phyloP scores from a whole-genome alignment of 495 filamentous ascomycete genomes.

The Chaetomium tenue region DNA sequence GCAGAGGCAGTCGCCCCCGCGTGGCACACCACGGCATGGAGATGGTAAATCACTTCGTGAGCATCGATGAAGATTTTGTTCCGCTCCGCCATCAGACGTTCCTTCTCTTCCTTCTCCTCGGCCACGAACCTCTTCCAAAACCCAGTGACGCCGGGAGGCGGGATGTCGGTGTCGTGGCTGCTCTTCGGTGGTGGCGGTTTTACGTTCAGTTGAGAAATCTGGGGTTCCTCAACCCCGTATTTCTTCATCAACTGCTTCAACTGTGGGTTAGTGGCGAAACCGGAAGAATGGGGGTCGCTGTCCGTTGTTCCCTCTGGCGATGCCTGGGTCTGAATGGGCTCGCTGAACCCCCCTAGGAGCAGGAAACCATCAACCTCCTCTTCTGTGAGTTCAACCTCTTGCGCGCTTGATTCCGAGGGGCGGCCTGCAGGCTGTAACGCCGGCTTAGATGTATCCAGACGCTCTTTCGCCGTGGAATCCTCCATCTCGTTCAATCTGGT shows the following conservation, averaged over 20 bases:
- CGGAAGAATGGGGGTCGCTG: not conserved
- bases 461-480: not conserved
- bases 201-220: not conserved
- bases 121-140: slow-evolving; percentile 17
- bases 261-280: not conserved
- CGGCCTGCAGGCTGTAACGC: slow-evolving; percentile 6
- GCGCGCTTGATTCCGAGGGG: not conserved
- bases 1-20: slow-evolving; percentile 57
- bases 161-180: not conserved
- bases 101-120: slow-evolving; percentile 19
- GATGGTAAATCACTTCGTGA: slow-evolving; percentile 66
- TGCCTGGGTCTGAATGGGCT: not conserved
- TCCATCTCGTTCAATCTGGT: slow-evolving; percentile 55
- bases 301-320: not conserved
- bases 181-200: not conserved
- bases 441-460: slow-evolving; percentile 25
- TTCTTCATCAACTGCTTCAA: slow-evolving; percentile 9
- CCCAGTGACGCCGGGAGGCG: not conserved
- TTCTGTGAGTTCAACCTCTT: slow-evolving; percentile 1
- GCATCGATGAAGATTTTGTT: slow-evolving; percentile 60
- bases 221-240: slow-evolving; percentile 1
- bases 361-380: slow-evolving; percentile 26
- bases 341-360: not conserved
- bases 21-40: slow-evolving; percentile 92
- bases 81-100: slow-evolving; percentile 37